Conservation (phyloP, 1,284 basidiomycete species). For the Mycosarcoma maydis region DNA sequence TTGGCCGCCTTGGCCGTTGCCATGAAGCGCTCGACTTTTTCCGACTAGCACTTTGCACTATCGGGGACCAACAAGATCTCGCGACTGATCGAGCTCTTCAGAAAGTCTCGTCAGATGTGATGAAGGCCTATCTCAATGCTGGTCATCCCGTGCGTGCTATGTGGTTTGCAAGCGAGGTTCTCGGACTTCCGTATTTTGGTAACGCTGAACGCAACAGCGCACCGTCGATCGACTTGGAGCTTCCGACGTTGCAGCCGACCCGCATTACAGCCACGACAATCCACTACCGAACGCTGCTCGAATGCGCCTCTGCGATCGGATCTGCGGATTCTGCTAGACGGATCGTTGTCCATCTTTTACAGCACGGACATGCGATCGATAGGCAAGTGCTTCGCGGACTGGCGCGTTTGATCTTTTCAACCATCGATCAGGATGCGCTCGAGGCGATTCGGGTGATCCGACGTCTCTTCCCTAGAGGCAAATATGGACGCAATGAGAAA, state of each 20-base stretch:
- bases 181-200: constrained; percentile 30
- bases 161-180: constrained; percentile 23
- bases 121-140: constrained; percentile 20
- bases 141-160: constrained; percentile 25
- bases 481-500: neutral
- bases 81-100: constrained; percentile 6
- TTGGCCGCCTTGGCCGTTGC: constrained; percentile 20
- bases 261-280: constrained; percentile 7
- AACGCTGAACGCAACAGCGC: constrained; percentile 3
- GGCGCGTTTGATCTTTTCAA: constrained; percentile 25
- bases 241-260: neutral
- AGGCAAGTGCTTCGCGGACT: constrained; percentile 18
- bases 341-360: constrained; percentile 27
- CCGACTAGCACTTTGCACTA: neutral
- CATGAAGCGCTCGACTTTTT: constrained; percentile 19
- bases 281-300: constrained; percentile 38
- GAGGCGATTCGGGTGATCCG: constrained; percentile 21
- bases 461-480: neutral
- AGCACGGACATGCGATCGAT: constrained; percentile 18
- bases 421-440: constrained; percentile 36
- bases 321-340: constrained; percentile 16
- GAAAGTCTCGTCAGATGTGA: constrained; percentile 13
- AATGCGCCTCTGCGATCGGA: constrained; percentile 23
- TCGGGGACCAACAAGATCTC: neutral
- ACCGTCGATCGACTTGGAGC: constrained; percentile 5